Evolutionary conservation across 2,329 filamentous ascomycete genomes (phyloP), one percentile per base, ranked within the genome.

Genomic region (Alternaria triticimaculans): DNA sequence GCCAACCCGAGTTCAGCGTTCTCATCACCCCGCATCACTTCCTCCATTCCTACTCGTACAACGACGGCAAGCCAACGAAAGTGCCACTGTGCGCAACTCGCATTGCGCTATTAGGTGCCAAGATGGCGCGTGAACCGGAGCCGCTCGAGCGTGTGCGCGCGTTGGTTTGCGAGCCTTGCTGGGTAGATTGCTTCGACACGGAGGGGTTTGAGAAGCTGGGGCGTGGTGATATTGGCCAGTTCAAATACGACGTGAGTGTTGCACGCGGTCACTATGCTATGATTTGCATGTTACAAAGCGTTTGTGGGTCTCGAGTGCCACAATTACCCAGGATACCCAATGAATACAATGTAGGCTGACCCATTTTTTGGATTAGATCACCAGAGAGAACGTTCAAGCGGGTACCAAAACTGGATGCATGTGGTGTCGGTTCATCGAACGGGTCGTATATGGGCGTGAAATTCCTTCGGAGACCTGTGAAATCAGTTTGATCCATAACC

Each of bases 261-360:
- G 10, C 4, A 14, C 5, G 28, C 10, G 3, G n/a, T 18, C 4
- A 41, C 2, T 2, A 10, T 41, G 8, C 15, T 41, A 10, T 9
- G 33, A 41, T 2, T 41, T 5, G 15, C 33, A n/a, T n/a, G 7
- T 1, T 41, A 41, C 37, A 11, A 41, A 18, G 37, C n/a, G 37
- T 18, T 10, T 11, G 4, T 18, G 37, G 5, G 0, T 11, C 0
- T 0, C n/a, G n/a, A 6, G 10, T 41, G 5, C 15, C 0, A 18
- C 33, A 18, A 41, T 18, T 2, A 10, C 37, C 3, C 9, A 6
- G 1, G 3, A 18, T 0, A 41, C 8, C 15, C 1, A 41, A 41
- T 50, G 2, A 21, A 14, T 2, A 20, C n/a, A 20, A 21, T 3
- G n/a, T 30, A 15, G 10, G 26, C 48, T 50, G 12, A 50, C 11